Evolutionary conservation across 495 filamentous ascomycete genomes (phyloP), one percentile per base, ranked within the genome.

Genomic region (Achaetomiella virescens): DNA sequence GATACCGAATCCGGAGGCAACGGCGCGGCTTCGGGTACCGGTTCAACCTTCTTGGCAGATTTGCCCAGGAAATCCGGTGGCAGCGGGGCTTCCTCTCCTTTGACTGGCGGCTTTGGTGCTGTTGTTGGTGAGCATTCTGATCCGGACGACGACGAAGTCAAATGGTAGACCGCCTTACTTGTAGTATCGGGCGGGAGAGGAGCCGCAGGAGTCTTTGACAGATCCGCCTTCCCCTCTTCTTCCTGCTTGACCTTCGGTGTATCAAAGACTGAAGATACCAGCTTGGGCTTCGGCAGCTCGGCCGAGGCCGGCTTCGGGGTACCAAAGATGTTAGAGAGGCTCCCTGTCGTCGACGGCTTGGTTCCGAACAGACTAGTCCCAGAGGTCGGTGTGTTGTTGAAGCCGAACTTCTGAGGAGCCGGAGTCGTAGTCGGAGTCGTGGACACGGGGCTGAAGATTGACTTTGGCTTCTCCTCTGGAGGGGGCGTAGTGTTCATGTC

Each of bases 101-200:
- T 60, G 10, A 52, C 41, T 25, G 51, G 29, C 22, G 61, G 48
- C 43, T 72, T 70, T 43, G 68, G 54, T 46, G 59, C 63, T 63
- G 62, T 51, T 57, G 73, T 71, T 63, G 70, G 70, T 66, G 70
- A 67, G 56, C 58, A 59, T 63, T 65, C 59, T 58, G 77, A 74
- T 56, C 66, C 67, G 49, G 87, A 87, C 17, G 86, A 88, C 52
- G 78, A 78, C 7, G 87, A 87, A 24, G 85, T 57, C 29, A 57
- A 84, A 50, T 89, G 75, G 68, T 84, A 89, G 43, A 65, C 74
- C 56, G 76, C 74, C 72, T 84, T 86, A 73, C 82, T 90, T 20
- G 85, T 88, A 41, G 86, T 68, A 57, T 91, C 86, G n/a, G 88
- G 88, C 29, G 89, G 89, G 35, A 91, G 69, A 48, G 90, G 88